Base-by-base conservation (phyloP, 2,329 filamentous ascomycete genomes). In the Graphium sp. region DNA sequence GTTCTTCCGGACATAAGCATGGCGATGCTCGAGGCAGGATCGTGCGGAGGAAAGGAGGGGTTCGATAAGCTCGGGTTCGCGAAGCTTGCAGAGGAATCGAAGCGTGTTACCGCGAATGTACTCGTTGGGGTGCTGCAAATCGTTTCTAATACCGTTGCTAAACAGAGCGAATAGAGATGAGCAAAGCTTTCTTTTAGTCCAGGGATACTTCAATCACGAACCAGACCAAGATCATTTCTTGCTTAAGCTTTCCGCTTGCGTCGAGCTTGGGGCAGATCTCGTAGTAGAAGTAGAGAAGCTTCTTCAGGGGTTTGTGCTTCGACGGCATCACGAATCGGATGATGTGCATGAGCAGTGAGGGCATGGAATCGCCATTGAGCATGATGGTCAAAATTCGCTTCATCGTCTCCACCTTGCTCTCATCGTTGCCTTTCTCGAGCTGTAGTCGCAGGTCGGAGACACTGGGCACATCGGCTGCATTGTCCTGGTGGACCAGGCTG, bases 321-420 rank as follows among this genome's bases (percentile, higher is more conserved):
- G 84, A 93, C 10, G 89, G 89, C 89, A 98, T 98, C 44, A 98
- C 85, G 52, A 98, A 98, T 52, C 89, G 83, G 53, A 98, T 98
- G 48, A 98, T 98, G 60, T 95, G 89, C 89, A 98, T 98, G 43
- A 98, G 74, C 13, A 98, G 66, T 41, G 84, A 76, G 16, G 85
- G 79, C 77, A 98, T 89, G 22, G 89, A 76, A 49, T 98, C 87
- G 41, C 89, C 89, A 52, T 95, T 95, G 47, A 98, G 72, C 89
- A 98, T 95, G 49, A 94, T 74, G 37, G 82, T 92, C 49, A 95
- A 61, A 51, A 98, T 84, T 60, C 74, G 79, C 73, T 89, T 91
- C 83, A 91, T 91, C 34, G 84, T 93, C 41, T 93, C 84, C 52
- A 87, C 66, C 64, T 94, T 94, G 47, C 70, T 74, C 55, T 93